Conservation (phyloP, 352 stramenopile genomes). For the Peronospora tabacina region DNA sequence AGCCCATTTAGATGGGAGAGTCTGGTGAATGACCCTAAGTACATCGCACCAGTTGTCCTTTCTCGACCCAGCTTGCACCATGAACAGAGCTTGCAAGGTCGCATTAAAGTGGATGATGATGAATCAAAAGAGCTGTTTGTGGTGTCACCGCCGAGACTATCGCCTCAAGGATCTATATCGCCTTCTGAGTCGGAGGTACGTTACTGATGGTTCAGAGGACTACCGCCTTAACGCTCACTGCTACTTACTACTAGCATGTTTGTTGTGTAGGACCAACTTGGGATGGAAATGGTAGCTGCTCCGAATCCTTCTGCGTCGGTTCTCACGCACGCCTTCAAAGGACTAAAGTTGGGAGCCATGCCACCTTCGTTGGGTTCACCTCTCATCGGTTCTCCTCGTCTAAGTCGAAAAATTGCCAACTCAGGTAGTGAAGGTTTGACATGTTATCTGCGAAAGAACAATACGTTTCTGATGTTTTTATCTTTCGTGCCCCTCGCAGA, state of each 20-base stretch:
- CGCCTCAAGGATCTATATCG: slow-evolving; percentile 32
- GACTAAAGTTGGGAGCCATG: slow-evolving; percentile 28
- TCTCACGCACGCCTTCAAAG: slow-evolving; percentile 65
- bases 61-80: slow-evolving; percentile 34
- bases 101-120: slow-evolving; percentile 42
- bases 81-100: slow-evolving; percentile 25
- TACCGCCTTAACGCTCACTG: background rate
- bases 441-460: background rate
- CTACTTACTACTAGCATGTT: slow-evolving; percentile 1
- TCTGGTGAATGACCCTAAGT: slow-evolving; percentile 50
- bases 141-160: slow-evolving; percentile 21
- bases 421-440: slow-evolving; percentile 30
- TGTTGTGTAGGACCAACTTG: slow-evolving; percentile 12
- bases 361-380: slow-evolving; percentile 32
- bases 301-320: slow-evolving; percentile 44
- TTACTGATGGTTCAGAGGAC: background rate
- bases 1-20: slow-evolving; percentile 68
- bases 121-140: slow-evolving; percentile 23
- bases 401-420: slow-evolving; percentile 59
- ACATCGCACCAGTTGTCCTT: slow-evolving; percentile 46
- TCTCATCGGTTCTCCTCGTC: slow-evolving; percentile 40
- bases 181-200: slow-evolving; percentile 26
- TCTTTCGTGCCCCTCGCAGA: slow-evolving; percentile 23
- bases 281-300: slow-evolving; percentile 21
- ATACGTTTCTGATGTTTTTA: slow-evolving; percentile 1